Evolutionary conservation across 1,284 basidiomycete genomes (phyloP).

Genomic region (Microstroma glucosiphilum): DNA sequence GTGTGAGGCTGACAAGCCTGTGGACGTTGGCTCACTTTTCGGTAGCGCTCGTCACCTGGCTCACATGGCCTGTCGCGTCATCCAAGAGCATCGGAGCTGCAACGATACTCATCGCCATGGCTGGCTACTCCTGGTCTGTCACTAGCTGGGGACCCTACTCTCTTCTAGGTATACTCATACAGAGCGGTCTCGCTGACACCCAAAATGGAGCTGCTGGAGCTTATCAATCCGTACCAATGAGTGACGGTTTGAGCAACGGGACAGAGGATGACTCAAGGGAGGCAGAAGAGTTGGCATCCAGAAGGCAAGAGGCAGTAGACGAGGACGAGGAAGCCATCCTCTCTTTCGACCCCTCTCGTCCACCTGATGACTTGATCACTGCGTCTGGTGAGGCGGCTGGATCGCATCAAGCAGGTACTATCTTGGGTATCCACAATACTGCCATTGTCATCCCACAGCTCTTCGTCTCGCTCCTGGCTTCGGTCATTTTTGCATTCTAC

Average conservation of each 20-base stretch:
- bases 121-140: conserved; percentile 47
- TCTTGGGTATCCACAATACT: conserved; percentile 89
- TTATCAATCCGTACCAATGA: background rate
- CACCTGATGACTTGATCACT: background rate
- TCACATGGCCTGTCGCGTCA: conserved; percentile 25
- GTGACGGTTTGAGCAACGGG: background rate
- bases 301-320: background rate
- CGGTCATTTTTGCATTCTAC: conserved; percentile 65
- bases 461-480: conserved; percentile 70
- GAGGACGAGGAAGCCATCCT: background rate
- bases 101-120: conserved; percentile 34
- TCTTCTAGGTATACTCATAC: conserved; percentile 21
- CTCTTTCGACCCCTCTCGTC: background rate
- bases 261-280: background rate
- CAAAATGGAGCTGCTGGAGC: background rate
- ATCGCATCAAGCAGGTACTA: conserved; percentile 64
- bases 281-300: background rate
- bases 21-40: conserved; percentile 34
- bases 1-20: conserved; percentile 25
- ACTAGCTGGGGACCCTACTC: conserved; percentile 49
- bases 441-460: conserved; percentile 53
- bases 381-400: background rate
- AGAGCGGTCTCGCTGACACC: background rate
- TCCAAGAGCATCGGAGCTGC: conserved; percentile 16
- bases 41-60: conserved; percentile 22